phyloP scores from a whole-genome alignment of 495 filamentous ascomycete species.

The Staphylotrichum longicolle region DNA sequence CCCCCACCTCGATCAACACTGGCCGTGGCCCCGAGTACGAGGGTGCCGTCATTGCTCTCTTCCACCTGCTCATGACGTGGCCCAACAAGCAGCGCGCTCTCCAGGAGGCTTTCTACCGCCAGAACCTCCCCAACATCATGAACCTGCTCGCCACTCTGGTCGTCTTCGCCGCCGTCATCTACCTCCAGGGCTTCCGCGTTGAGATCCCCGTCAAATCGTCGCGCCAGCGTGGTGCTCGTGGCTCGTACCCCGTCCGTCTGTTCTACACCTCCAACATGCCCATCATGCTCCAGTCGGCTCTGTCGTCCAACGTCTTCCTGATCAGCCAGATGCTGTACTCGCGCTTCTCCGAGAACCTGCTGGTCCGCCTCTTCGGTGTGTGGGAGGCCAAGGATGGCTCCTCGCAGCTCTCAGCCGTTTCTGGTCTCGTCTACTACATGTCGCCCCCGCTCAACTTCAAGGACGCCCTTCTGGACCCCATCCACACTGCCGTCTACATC shows the following conservation, averaged over 20 bases:
- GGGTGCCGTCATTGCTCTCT: slow-evolving; percentile 96
- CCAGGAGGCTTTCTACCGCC: slow-evolving; percentile 97
- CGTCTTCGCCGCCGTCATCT: slow-evolving; percentile 97
- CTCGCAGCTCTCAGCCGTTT: slow-evolving; percentile 87
- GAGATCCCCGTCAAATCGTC: slow-evolving; percentile 99
- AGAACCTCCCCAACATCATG: slow-evolving; percentile 99
- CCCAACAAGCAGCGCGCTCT: slow-evolving; percentile 96
- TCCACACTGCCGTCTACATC: slow-evolving; percentile 95
- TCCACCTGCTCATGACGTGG: slow-evolving; percentile 98
- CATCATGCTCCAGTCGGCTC: slow-evolving; percentile 98
- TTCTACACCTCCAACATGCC: slow-evolving; percentile 96
- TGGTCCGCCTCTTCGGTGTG: slow-evolving; percentile 92
- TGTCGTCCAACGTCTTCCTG: slow-evolving; percentile 98
- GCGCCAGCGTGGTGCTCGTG: slow-evolving; percentile 96
- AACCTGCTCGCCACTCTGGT: slow-evolving; percentile 90
- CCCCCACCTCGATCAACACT: slow-evolving; percentile 98
- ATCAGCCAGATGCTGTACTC: slow-evolving; percentile 99
- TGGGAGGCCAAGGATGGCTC: slow-evolving; percentile 98
- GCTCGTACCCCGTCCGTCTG: slow-evolving; percentile 73
- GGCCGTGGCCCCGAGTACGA: slow-evolving; percentile 99
- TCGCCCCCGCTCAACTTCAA: slow-evolving; percentile 96
- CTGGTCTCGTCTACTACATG: slow-evolving; percentile 98
- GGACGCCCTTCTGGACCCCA: slow-evolving; percentile 90
- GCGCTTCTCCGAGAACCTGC: slow-evolving; percentile 95
- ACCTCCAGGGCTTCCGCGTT: slow-evolving; percentile 99